These are phyloP conservation scores for Fragaria ananassa DNA, from an alignment of 306 rosid genomes.

Conservation along the genomic window DNA sequence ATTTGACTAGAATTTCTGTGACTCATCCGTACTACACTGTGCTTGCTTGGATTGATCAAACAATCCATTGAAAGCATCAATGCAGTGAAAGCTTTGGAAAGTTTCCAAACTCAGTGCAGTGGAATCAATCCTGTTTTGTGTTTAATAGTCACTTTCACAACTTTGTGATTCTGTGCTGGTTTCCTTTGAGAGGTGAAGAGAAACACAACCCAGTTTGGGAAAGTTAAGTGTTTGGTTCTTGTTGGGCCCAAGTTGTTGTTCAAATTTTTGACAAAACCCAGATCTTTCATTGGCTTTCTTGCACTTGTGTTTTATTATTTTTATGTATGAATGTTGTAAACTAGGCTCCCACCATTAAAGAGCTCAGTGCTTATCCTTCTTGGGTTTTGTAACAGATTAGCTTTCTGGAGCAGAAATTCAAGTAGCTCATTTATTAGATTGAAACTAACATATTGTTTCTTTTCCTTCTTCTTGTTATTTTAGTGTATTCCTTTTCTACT, in stretches of 20 bases:
- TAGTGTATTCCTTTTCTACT: background rate
- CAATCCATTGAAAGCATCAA: background rate
- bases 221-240: background rate
- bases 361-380: background rate
- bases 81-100: background rate
- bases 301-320: background rate
- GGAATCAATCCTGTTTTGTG: background rate
- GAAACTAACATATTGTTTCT: background rate
- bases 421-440: background rate
- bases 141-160: background rate
- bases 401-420: constrained; percentile 4
- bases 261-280: constrained; percentile 2
- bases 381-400: constrained; percentile 7
- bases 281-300: constrained; percentile 17
- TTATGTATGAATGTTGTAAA: background rate
- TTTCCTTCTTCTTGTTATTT: background rate
- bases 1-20: background rate
- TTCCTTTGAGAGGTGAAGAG: background rate
- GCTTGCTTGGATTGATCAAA: background rate
- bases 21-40: background rate
- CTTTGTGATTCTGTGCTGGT: background rate
- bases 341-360: background rate
- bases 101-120: background rate
- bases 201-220: background rate
- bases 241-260: constrained; percentile 20